phyloP scores from a whole-genome alignment of 1,139 yeast genomes.

The Candida mesenterica region DNA sequence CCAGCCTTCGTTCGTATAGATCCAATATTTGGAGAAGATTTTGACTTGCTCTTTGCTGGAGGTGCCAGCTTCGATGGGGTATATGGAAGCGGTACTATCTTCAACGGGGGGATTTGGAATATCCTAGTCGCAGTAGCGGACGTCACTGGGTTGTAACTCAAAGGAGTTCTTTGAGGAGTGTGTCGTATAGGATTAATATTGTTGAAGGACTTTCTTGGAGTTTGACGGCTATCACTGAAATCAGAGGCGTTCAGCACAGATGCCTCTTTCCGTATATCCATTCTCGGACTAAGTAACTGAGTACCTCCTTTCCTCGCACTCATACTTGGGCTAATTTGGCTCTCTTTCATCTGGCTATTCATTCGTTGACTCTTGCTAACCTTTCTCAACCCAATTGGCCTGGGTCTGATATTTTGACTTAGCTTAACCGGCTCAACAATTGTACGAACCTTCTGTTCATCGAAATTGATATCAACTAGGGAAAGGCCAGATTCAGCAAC shows the following conservation, averaged over 20 bases:
- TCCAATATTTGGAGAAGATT: slow-evolving; percentile 2
- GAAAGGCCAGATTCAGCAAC: slow-evolving; percentile 5
- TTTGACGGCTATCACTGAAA: too few species aligned
- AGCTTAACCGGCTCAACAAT: neutral
- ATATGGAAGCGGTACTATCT: neutral
- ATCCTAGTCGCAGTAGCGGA: neutral
- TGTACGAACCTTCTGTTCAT: too few species aligned
- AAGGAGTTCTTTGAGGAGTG: too few species aligned
- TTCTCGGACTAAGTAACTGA: too few species aligned
- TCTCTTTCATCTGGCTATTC: neutral
- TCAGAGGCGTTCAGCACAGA: too few species aligned
- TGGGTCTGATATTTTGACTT: neutral
- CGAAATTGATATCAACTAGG: slow-evolving; percentile 10
- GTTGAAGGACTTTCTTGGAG: neutral
- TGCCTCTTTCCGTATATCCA: too few species aligned
- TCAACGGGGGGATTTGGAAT: slow-evolving; percentile 1
- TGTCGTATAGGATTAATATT: neutral
- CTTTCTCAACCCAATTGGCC: slow-evolving; percentile 12
- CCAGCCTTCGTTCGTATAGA: too few species aligned
- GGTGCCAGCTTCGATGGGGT: too few species aligned
- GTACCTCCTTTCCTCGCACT: too few species aligned
- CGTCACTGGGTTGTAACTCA: too few species aligned
- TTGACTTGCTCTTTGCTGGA: too few species aligned
- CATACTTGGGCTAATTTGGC: slow-evolving; percentile 1
- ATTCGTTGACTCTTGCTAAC: neutral